phyloP scores from a whole-genome alignment of 768 basidiomycete genomes.

The Calvatia gigantea region DNA sequence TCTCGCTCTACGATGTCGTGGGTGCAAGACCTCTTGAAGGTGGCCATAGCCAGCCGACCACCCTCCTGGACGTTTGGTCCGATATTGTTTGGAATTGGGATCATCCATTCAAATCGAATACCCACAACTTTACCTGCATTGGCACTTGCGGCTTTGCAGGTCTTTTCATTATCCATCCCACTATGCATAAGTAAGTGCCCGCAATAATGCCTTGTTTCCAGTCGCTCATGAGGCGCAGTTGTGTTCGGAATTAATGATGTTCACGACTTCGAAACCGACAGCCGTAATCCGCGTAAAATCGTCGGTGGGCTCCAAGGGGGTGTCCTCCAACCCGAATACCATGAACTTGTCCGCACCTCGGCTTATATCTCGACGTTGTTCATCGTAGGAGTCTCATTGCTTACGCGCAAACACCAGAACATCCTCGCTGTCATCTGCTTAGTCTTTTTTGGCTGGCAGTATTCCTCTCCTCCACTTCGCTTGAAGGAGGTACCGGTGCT shows the following conservation, averaged over 20 bases:
- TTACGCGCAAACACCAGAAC: constrained; percentile 11
- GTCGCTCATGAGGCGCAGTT: constrained; percentile 6
- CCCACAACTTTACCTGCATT: constrained; percentile 1
- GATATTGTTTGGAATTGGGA: constrained; percentile 12
- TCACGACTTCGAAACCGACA: constrained; percentile 16
- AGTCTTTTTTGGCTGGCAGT: constrained; percentile 15
- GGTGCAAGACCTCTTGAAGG: neutral
- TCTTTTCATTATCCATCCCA: constrained; percentile 9
- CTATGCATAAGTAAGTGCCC: constrained; percentile 8
- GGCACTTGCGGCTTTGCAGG: neutral
- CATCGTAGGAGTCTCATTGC: constrained; percentile 6
- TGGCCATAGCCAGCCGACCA: constrained; percentile 10
- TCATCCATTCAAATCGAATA: constrained; percentile 10
- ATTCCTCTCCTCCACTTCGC: constrained; percentile 16
- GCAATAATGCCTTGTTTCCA: neutral
- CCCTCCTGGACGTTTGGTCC: constrained; percentile 14
- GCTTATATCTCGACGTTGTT: constrained; percentile 15
- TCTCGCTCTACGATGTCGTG: neutral
- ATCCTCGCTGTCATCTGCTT: constrained; percentile 8
- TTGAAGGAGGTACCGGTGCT: constrained; percentile 14
- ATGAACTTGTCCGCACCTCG: constrained; percentile 9
- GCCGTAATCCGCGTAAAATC: constrained; percentile 17
- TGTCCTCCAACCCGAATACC: constrained; percentile 12
- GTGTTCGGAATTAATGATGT: constrained; percentile 17
- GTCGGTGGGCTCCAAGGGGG: constrained; percentile 12